Base-by-base conservation (phyloP, 257 asterid species). In the Solanum chiquidenum region DNA sequence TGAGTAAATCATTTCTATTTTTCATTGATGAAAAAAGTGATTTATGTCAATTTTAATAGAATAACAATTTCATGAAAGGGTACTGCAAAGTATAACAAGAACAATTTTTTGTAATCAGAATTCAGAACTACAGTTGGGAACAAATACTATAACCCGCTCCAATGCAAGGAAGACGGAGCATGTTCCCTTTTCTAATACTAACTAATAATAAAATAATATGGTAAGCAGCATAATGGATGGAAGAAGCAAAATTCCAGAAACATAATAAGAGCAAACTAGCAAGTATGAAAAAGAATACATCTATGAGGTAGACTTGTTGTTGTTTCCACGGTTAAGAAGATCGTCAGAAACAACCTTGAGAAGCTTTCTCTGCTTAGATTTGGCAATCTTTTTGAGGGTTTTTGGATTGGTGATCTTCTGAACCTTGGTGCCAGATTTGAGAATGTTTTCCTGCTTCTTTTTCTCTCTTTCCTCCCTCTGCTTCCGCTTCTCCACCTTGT, bases 361-460 rank as follows among this genome's bases (percentile, higher is more conserved):
- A 25, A 89, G 92, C 92, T 95, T 95, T 82, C 94, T 88, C 82
- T 94, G 94, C 93, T 93, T 94, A 55, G 98, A 94, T 44, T 95
- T 95, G 5, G 98, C 92, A 87, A 95, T 92, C 95, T 95, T 95
- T 94, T 92, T 91, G 1, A 96, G 94, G 10, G 99, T 96, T 21
- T 93, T 94, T 0, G 98, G 98, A 87, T 94, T 95, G 0, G 98
- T 94, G 77, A 95, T 92, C 92, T 92, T 94, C 94, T 94, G 98
- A 20, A 95, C 86, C 94, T 92, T 94, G 5, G 94, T 94, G 66
- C 99, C 99, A 0, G 98, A 88, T 79, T 91, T 92, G 7, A 96
- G 90, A 9, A 89, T 91, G 87, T 95, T 95, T 89, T 94, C 98
- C 92, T 93, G 88, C 93, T 95, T 95, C 92, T 58, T 92, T 93